Percentiles rank a stretch among this genome's conserved stretches.
These are phyloP conservation scores for Colletotrichum coccodes DNA, from an alignment of 2,329 filamentous ascomycete genomes.

Conservation along the genomic window DNA sequence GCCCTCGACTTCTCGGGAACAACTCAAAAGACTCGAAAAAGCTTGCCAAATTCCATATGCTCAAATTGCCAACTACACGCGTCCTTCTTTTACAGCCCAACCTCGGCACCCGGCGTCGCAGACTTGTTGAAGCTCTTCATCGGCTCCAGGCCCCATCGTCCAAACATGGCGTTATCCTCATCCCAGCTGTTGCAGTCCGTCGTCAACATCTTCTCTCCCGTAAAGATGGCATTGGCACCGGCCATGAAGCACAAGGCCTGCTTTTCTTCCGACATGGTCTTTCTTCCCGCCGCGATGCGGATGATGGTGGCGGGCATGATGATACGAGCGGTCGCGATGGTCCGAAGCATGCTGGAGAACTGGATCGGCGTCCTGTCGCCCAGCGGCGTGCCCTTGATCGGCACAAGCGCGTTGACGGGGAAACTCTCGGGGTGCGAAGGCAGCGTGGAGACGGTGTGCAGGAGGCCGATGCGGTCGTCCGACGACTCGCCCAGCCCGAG, in stretches of 20 bases:
- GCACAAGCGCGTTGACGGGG: constrained; percentile 90
- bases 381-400: constrained; percentile 89
- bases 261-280: constrained; percentile 87
- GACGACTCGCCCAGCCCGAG: constrained; percentile 84
- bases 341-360: constrained; percentile 83
- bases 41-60: too few species aligned
- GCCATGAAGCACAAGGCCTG: constrained; percentile 91
- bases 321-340: constrained; percentile 84
- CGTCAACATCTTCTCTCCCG: constrained; percentile 94
- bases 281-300: constrained; percentile 84
- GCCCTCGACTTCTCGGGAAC: too few species aligned
- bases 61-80: too few species aligned
- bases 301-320: constrained; percentile 89
- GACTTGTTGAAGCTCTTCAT: constrained; percentile 70
- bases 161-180: constrained; percentile 86
- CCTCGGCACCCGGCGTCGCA: constrained; percentile 12
- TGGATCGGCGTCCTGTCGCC: constrained; percentile 78
- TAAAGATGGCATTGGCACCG: constrained; percentile 94
- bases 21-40: too few species aligned
- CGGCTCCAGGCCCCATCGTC: constrained; percentile 81
- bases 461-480: constrained; percentile 82
- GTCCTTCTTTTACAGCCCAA: background rate
- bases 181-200: constrained; percentile 93
- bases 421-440: constrained; percentile 89
- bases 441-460: constrained; percentile 84